phyloP scores from a whole-genome alignment of 768 basidiomycete genomes.

The Multifurca ochricompacta region DNA sequence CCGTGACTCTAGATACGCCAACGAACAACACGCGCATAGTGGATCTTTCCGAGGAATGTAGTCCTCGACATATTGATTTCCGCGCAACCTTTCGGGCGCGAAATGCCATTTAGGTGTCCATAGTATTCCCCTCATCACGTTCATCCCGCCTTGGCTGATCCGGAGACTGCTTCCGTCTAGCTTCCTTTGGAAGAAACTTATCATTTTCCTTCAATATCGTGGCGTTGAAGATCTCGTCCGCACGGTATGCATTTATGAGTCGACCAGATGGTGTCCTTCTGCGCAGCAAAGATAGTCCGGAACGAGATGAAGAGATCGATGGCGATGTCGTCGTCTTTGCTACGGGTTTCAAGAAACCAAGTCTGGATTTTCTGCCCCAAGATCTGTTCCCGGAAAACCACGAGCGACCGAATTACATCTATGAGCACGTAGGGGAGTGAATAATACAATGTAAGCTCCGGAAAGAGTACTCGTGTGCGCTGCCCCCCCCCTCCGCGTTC shows the following conservation, averaged over 20 bases:
- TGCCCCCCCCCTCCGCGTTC: too few species aligned
- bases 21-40: constrained; percentile 23
- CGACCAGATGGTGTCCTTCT: constrained; percentile 35
- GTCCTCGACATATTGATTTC: constrained; percentile 41
- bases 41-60: constrained; percentile 43
- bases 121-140: neutral
- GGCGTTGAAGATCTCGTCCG: constrained; percentile 41
- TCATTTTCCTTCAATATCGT: constrained; percentile 37
- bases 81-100: constrained; percentile 43
- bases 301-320: constrained; percentile 24
- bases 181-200: constrained; percentile 41
- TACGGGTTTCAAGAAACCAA: constrained; percentile 44
- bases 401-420: constrained; percentile 48
- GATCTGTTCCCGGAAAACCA: constrained; percentile 46
- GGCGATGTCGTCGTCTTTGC: constrained; percentile 47
- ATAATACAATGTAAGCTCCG: too few species aligned
- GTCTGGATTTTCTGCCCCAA: constrained; percentile 37
- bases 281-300: constrained; percentile 25
- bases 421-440: too few species aligned
- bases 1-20: constrained; percentile 29
- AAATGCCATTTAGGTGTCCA: constrained; percentile 41
- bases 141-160: neutral
- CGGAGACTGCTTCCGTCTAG: constrained; percentile 21
- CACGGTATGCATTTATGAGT: constrained; percentile 37
- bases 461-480: too few species aligned